Percentiles rank a stretch among this genome's conserved stretches.
phyloP scores from a whole-genome alignment of 768 basidiomycete species.

The Coprinellus micaceus region DNA sequence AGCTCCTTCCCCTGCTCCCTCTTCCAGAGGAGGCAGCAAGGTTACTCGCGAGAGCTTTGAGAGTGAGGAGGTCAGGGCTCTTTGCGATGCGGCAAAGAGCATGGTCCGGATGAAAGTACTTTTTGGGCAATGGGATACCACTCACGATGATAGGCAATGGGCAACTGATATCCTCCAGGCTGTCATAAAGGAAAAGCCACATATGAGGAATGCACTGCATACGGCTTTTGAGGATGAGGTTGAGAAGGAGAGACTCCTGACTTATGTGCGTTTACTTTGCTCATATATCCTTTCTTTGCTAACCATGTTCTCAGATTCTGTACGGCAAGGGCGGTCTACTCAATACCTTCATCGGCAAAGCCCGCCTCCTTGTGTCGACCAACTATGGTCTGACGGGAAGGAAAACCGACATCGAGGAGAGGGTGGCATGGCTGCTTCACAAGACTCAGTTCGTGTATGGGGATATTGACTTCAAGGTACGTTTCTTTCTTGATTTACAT shows the following conservation, averaged over 20 bases:
- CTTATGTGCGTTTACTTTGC: not conserved
- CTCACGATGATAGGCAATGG: not conserved
- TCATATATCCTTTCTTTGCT: not conserved
- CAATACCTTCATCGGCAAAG: not conserved
- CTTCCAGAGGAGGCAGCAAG: not conserved
- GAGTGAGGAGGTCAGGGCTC: not conserved
- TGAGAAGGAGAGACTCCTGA: not conserved
- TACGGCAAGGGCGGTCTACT: not conserved
- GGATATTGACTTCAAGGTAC: not conserved
- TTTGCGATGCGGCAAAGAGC: not conserved
- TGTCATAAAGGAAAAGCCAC: not conserved
- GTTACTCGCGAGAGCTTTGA: not conserved
- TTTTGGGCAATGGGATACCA: not conserved
- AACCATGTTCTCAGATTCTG: not conserved
- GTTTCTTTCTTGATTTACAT: conserved; percentile 14
- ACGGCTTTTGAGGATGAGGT: not conserved
- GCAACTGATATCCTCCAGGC: not conserved
- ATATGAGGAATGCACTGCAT: not conserved
- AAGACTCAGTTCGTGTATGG: not conserved
- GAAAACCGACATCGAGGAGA: not conserved
- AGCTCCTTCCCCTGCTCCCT: not conserved
- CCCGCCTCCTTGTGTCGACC: not conserved
- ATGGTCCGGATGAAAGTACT: not conserved
- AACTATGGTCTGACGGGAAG: not conserved
- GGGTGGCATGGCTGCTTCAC: not conserved